phyloP scores from a whole-genome alignment of 768 basidiomycete genomes.

The Clavaria fumosa region DNA sequence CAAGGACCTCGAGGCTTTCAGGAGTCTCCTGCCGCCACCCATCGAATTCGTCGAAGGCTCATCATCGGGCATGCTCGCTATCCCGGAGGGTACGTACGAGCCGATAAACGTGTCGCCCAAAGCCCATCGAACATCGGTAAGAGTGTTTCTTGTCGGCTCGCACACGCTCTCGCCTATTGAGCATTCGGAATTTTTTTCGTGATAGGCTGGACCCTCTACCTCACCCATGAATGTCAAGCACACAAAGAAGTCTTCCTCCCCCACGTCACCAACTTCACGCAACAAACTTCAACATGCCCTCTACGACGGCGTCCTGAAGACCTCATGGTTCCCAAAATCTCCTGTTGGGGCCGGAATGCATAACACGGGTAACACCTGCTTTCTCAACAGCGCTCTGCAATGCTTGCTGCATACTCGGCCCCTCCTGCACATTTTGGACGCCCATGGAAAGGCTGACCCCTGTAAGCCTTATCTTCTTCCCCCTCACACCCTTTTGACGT shows the following conservation, averaged over 20 bases:
- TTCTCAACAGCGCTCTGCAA: constrained; percentile 88
- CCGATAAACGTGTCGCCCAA: constrained; percentile 63
- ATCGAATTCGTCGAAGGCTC: constrained; percentile 79
- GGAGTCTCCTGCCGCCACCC: constrained; percentile 62
- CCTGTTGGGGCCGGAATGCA: constrained; percentile 47
- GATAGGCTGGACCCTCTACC: too few relatives aligned
- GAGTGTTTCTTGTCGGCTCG: too few relatives aligned
- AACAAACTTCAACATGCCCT: constrained; percentile 28
- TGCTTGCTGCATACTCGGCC: constrained; percentile 89
- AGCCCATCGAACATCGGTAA: too few relatives aligned
- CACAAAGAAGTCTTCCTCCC: neutral
- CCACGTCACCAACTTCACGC: constrained; percentile 11
- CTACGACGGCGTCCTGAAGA: constrained; percentile 39
- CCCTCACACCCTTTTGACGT: constrained; percentile 6
- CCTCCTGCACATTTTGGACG: constrained; percentile 44
- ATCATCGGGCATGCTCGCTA: constrained; percentile 56
- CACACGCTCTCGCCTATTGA: too few relatives aligned
- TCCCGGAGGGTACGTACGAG: constrained; percentile 64
- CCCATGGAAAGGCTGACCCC: constrained; percentile 31
- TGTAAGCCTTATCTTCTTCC: constrained; percentile 33
- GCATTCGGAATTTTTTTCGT: too few relatives aligned
- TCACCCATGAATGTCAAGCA: constrained; percentile 8
- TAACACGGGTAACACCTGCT: constrained; percentile 91
- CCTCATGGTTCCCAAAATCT: constrained; percentile 40
- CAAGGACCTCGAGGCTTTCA: constrained; percentile 61